Base-by-base conservation (phyloP, 2,329 filamentous ascomycete species). In the Beauveria sp. region DNA sequence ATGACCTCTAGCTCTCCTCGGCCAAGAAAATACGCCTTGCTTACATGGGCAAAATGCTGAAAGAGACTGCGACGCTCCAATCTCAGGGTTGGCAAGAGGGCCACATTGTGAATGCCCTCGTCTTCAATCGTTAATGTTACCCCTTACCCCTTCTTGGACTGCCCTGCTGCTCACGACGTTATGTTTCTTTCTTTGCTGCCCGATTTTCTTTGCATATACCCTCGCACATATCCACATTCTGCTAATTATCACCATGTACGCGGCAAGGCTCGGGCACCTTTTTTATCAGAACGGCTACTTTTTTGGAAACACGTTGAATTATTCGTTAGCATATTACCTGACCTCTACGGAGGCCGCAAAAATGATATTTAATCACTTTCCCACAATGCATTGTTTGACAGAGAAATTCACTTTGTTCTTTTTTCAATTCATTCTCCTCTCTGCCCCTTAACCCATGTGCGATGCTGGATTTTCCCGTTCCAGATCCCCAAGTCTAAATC, bases 31-130 rank as follows among this genome's bases (percentile, higher is more conserved):
- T 96, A 56, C 85, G 85, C 60, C 83, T 96, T 63, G 87, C 86
- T 22, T 96, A 96, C 72, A 82, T 95, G 74, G 93, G 93, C 66
- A 91, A 87, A 71, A 84, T 93, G 56, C 81, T 96, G 51, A 86
- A 87, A 66, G 90, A 93, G 65, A 80, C 81, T 60, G 72, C 83
- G 22, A 81, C 87, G 1, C 77, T 96, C 20, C 73, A 79, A 50
- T 81, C 82, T 3, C 88, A 95, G 67, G 89, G 88, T 54, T 96
- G 90, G 89, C 83, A 86, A 67, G 80, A 83, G 64, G 89, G 86
- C 42, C 83, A 95, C 70, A 79, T 95, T 40, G 76, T 96, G 60
- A 95, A 93, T 71, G 91, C 88, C 24, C 78, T 95, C 63, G 84
- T 95, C 59, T 87, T 84, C 68, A 74, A 79, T 64, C 73, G 74